A percentile compares a stretch with the other conserved stretches of the same genome.
Evolutionary conservation across 2,329 filamentous ascomycete species (phyloP).

Genomic region (Aurifilum marmelostoma): DNA sequence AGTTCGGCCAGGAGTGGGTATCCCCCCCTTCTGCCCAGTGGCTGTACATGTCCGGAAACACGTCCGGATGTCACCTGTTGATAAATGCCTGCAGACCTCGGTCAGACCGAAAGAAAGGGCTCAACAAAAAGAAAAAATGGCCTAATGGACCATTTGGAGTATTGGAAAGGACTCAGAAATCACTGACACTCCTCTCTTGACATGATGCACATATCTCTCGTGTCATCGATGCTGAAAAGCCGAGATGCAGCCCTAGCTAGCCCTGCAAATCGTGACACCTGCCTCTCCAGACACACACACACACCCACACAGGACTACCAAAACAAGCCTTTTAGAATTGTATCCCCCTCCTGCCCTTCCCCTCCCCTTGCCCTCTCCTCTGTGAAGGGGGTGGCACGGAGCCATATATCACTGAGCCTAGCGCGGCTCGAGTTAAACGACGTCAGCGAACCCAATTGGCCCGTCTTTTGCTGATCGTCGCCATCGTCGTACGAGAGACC

Average conservation of each 20-base stretch:
- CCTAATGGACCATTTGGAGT: background rate
- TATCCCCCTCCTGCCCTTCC: background rate
- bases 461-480: constrained; percentile 20
- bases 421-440: constrained; percentile 27
- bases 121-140: background rate
- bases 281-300: background rate
- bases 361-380: background rate
- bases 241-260: background rate
- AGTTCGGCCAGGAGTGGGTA: background rate
- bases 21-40: background rate
- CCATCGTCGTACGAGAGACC: constrained; percentile 12
- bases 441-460: constrained; percentile 21
- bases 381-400: constrained; percentile 21
- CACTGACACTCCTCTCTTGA: background rate
- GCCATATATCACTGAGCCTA: constrained; percentile 26
- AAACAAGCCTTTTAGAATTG: background rate
- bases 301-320: too few species aligned
- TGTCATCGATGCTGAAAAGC: background rate
- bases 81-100: constrained; percentile 10
- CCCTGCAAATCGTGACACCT: background rate
- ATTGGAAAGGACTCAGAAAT: background rate
- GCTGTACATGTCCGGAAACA: constrained; percentile 2
- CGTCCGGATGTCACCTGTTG: constrained; percentile 4
- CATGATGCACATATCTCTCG: background rate
- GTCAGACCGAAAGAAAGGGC: constrained; percentile 2